Conservation (phyloP, 108 stramenopile species). For the Nitzschia putrida region DNA sequence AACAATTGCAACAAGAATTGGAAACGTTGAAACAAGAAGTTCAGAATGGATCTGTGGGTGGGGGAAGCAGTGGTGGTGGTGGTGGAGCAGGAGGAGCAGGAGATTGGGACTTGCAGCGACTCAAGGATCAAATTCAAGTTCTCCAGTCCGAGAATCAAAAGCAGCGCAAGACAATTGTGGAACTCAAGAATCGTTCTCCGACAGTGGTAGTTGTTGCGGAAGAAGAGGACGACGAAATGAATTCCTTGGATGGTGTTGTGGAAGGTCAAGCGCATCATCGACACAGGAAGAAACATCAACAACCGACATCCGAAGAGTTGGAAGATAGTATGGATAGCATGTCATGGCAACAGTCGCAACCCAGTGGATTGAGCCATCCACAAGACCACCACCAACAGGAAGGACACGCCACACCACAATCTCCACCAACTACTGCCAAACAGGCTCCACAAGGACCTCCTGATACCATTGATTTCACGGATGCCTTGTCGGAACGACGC, state of each 20-base stretch:
- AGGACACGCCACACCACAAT: neutral
- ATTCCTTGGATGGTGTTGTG: neutral
- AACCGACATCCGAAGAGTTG: too few species aligned
- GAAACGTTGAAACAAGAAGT: neutral
- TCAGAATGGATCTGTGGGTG: neutral
- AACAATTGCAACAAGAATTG: neutral
- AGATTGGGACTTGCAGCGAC: too few species aligned
- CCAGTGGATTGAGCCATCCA: neutral
- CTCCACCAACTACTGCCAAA: neutral
- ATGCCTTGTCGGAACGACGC: slow-evolving; percentile 1
- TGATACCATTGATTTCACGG: neutral
- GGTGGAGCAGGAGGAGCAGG: too few species aligned
- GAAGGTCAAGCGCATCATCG: slow-evolving; percentile 1
- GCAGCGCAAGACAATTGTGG: slow-evolving; percentile 2
- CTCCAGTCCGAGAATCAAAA: neutral
- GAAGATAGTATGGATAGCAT: neutral
- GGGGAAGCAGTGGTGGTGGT: too few species aligned
- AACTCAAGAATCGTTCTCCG: neutral
- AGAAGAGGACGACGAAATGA: neutral
- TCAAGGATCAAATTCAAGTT: slow-evolving; percentile 1
- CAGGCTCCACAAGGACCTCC: neutral
- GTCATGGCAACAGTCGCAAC: neutral
- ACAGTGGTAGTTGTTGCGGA: too few species aligned
- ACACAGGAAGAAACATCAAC: neutral
- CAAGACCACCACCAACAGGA: neutral